phyloP scores from a whole-genome alignment of 2,329 filamentous ascomycete species.

The Calonectria naviculata region DNA sequence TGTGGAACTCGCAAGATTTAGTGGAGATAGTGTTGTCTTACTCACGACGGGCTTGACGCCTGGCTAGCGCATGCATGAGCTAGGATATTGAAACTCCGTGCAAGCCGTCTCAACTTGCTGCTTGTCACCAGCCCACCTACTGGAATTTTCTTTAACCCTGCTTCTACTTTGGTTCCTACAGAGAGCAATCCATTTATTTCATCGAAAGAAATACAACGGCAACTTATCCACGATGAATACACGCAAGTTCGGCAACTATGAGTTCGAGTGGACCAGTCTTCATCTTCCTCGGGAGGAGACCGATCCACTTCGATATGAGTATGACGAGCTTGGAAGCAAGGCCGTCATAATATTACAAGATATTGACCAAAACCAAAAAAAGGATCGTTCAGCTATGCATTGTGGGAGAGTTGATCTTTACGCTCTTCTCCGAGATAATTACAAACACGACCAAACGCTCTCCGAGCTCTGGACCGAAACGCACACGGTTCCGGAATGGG shows the following conservation, averaged over 20 bases:
- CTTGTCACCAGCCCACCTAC: no score
- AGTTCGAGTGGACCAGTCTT: background rate
- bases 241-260: background rate
- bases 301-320: background rate
- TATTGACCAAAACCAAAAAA: background rate
- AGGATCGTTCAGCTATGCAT: no score
- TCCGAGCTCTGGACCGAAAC: background rate
- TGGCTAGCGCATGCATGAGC: no score
- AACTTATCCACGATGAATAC: background rate
- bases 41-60: no score
- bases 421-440: background rate
- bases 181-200: no score
- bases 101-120: no score
- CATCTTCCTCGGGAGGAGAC: background rate
- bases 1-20: no score
- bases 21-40: no score
- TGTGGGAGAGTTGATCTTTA: background rate
- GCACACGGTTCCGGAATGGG: background rate
- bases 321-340: background rate
- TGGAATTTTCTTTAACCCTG: no score
- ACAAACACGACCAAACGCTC: background rate
- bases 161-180: no score
- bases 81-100: no score
- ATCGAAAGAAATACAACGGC: no score
- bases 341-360: background rate